Evolutionary conservation across 305 asterid species (phyloP).

Genomic region (Solanum hybrid): DNA sequence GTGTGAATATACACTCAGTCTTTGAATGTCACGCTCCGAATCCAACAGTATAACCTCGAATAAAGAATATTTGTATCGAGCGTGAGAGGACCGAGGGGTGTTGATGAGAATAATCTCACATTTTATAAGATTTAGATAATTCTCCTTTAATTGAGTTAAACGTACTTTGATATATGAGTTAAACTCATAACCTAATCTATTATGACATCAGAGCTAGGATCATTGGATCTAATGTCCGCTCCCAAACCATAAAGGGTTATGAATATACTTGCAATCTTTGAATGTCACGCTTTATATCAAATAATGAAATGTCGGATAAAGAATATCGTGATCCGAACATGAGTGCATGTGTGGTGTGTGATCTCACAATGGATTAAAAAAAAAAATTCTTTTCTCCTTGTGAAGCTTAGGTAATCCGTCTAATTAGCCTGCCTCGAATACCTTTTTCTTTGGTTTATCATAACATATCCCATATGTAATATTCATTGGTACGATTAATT

Average conservation of each 20-base stretch:
- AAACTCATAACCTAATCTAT: background rate
- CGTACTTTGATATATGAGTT: too few species aligned
- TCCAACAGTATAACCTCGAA: background rate
- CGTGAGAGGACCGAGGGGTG: accelerated
- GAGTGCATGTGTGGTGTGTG: too few species aligned
- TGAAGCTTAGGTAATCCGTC: background rate
- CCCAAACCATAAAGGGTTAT: background rate
- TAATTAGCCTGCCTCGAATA: background rate
- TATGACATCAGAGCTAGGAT: too few species aligned
- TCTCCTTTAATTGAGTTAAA: accelerated
- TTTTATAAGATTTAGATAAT: too few species aligned
- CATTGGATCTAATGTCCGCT: background rate
- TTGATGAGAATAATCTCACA: background rate
- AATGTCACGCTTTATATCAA: too few species aligned
- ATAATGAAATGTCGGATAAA: too few species aligned
- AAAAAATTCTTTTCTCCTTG: background rate
- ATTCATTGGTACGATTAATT: background rate
- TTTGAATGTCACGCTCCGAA: background rate
- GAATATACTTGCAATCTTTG: too few species aligned
- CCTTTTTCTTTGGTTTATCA: background rate
- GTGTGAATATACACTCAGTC: background rate
- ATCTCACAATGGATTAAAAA: too few species aligned
- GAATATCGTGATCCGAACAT: too few species aligned
- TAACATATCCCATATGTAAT: background rate
- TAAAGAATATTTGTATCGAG: background rate